These are phyloP conservation scores for Volvox africanus DNA, from an alignment of 139 green algal genomes.

Conservation along the genomic window DNA sequence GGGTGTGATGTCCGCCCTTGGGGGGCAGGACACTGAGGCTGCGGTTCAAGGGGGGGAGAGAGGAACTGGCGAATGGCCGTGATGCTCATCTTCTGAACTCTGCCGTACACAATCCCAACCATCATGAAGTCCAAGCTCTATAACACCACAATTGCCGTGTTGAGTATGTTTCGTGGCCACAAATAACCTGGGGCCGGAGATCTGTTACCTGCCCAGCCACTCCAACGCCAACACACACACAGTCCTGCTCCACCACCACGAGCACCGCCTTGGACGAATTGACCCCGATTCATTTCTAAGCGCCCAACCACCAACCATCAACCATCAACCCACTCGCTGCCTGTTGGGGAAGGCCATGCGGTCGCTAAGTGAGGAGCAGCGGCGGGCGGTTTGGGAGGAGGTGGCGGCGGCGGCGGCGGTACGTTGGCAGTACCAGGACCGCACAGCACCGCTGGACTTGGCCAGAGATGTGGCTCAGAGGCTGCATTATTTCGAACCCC, in stretches of 20 bases:
- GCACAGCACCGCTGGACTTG: conserved; percentile 42
- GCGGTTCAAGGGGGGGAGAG: not conserved
- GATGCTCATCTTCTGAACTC: no score
- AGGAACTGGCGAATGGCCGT: not conserved
- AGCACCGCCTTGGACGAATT: no score
- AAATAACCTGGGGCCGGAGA: no score
- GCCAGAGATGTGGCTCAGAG: conserved; percentile 47
- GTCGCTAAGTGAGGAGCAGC: not conserved
- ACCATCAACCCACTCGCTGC: not conserved
- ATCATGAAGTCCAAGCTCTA: no score
- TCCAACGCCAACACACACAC: no score
- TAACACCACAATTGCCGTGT: no score
- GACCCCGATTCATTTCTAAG: not conserved
- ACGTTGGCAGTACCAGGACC: conserved; percentile 57
- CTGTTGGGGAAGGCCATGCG: conserved; percentile 6
- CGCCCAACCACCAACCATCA: not conserved
- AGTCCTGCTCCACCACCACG: no score
- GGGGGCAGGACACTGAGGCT: no score
- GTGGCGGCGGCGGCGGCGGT: conserved; percentile 38
- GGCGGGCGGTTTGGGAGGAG: conserved; percentile 27
- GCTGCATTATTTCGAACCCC: conserved; percentile 52
- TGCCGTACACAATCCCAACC: no score
- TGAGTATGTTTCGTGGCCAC: no score
- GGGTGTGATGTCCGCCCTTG: no score
- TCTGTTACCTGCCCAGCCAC: no score